Base-by-base conservation (phyloP, 2,329 filamentous ascomycete genomes). In the Xylariaceae sp. region DNA sequence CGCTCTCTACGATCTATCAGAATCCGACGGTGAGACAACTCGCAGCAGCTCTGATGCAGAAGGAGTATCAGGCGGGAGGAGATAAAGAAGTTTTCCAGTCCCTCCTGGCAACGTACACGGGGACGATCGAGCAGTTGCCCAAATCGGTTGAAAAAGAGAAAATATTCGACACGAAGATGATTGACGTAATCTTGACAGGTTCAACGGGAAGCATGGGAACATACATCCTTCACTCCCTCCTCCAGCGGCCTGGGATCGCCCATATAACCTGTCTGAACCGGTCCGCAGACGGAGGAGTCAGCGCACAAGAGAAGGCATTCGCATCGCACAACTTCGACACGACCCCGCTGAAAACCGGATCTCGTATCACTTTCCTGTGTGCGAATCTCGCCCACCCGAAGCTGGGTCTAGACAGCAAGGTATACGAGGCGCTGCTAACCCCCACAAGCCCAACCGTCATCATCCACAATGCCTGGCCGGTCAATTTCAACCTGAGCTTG, bases 141-240 rank as follows among this genome's bases (percentile, higher is more conserved):
- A 33, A 14, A 25, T 8, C 27, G 12, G 25, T 29, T n/a, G n/a
- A n/a, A n/a, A n/a, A n/a, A n/a, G n/a, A n/a, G n/a, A n/a, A n/a
- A n/a, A n/a, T n/a, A n/a, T n/a, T n/a, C n/a, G n/a, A n/a, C n/a
- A n/a, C n/a, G n/a, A n/a, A n/a, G n/a, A n/a, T n/a, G n/a, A n/a
- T n/a, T n/a, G n/a, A n/a, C n/a, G 62, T 72, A 3, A 42, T 71
- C 5, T 49, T 71, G 2, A 71, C 68, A 1, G 68, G 68, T 2
- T 64, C 61, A 1, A 67, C 67, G 0, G 68, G 68, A 1, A 68
- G 64, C 44, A 42, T 71, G 1, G 68, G 68, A 1, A 62, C 61
- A 4, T 67, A 71, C 53, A 45, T 70, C 2, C 64, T 74, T 4
- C 60, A 68, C 12, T 49, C 61, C 17, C 45, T 69, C 6, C 63